Evolutionary conservation across 1,139 yeast genomes (phyloP), one percentile per base, ranked within the genome.

Genomic region (Taphrina flavorubra): DNA sequence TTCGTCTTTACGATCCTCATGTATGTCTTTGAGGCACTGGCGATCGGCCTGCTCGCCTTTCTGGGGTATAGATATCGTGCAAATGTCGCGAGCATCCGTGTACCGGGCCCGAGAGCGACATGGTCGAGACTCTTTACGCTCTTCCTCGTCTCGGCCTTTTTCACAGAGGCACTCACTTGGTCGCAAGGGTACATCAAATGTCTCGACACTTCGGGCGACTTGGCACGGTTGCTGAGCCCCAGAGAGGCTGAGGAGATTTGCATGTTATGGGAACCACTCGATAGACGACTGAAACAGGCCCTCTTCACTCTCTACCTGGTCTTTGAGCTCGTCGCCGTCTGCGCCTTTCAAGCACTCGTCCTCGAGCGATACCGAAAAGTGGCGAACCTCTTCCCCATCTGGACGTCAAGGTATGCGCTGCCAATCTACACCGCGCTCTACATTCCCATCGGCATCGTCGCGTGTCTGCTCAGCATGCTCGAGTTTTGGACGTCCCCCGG

Each of bases 281-380:
- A 44, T 16, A 40, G 34, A 8, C n/a, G 36, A 7, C 8, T 20
- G 18, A 62, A 62, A 25, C 46, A n/a, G 36, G 51, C n/a, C 31
- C 25, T 62, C n/a, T 62, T 62, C 31, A 25, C 39, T 18, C 51
- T 44, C 42, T 62, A 62, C 42, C 37, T 39, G 40, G 20, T 40
- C 31, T 25, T 18, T 18, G 40, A 31, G 16, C 18, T 42, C 34
- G 16, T 51, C 51, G 66, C 59, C 13, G 57, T 55, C 31, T 25
- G 56, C 39, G 13, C 59, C 39, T 62, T 62, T 25, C 66, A 62
- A 14, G 31, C 51, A n/a, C 51, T 62, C 25, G 66, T 62, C 18
- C 59, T 62, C 25, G 66, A 62, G 51, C 66, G 66, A 11, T 62
- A 62, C 37, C 51, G 66, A 47, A 62, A 62, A 18, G 57, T 62